A percentile compares a stretch with the other conserved stretches of the same genome.
These are phyloP conservation scores for Phialophora expanda DNA, from an alignment of 2,329 filamentous ascomycete species.

Conservation along the genomic window DNA sequence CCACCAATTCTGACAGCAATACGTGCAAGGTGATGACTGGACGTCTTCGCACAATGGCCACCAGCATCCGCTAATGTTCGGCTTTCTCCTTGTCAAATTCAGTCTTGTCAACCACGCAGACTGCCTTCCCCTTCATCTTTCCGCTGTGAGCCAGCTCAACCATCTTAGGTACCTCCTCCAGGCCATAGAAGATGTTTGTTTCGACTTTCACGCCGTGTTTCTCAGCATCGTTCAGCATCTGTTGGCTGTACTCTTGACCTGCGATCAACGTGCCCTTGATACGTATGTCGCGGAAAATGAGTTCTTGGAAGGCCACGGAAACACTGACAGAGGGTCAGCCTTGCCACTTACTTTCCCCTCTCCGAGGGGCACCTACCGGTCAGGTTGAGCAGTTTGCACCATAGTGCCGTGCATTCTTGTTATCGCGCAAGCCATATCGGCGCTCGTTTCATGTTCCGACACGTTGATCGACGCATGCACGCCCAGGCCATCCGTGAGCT, in stretches of 20 bases:
- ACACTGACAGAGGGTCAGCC: constrained; percentile 41
- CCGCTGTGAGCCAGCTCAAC: constrained; percentile 58
- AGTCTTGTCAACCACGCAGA: constrained; percentile 34
- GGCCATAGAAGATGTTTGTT: constrained; percentile 58
- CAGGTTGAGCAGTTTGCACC: constrained; percentile 62
- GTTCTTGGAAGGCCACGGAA: constrained; percentile 51
- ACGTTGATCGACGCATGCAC: constrained; percentile 61
- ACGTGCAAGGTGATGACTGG: not conserved
- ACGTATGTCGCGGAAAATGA: constrained; percentile 61
- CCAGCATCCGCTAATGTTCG: not conserved
- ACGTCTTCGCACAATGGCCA: not conserved
- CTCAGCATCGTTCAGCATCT: constrained; percentile 56
- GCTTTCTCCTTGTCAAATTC: constrained; percentile 23
- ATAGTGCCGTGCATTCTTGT: constrained; percentile 65
- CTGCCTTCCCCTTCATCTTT: constrained; percentile 60
- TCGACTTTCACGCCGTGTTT: constrained; percentile 56
- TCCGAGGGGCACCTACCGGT: constrained; percentile 5
- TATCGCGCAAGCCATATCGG: constrained; percentile 59
- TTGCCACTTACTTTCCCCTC: not conserved
- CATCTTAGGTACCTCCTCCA: constrained; percentile 59
- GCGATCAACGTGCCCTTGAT: constrained; percentile 56
- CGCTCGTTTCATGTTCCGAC: constrained; percentile 58
- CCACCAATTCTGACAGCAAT: not conserved
- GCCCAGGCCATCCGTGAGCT: constrained; percentile 56
- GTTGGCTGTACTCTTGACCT: constrained; percentile 51